These are phyloP conservation scores for Geotrichum candidum DNA, from an alignment of 1,139 yeast species.

Conservation along the genomic window DNA sequence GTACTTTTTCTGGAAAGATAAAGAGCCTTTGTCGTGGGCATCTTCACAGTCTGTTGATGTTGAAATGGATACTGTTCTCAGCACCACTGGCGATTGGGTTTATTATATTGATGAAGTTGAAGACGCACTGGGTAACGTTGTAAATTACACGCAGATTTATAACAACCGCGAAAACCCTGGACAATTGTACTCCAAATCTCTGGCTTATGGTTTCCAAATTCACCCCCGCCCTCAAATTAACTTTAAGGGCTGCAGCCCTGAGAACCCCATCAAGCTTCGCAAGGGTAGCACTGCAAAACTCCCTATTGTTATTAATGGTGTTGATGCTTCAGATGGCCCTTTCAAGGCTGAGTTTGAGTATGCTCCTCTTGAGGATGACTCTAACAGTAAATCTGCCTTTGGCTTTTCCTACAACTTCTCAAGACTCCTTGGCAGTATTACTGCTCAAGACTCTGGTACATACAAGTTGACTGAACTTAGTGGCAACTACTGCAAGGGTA, in stretches of 20 bases:
- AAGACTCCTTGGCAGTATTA: conserved; percentile 32
- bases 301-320: conserved; percentile 23
- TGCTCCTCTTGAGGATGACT: conserved; percentile 21
- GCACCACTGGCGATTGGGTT: conserved; percentile 52
- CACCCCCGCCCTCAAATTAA: conserved; percentile 55
- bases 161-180: conserved; percentile 32
- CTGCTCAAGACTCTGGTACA: conserved; percentile 53
- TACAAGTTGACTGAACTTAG: conserved; percentile 50
- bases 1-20: conserved; percentile 31
- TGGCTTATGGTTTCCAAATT: conserved; percentile 50
- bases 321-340: conserved; percentile 32
- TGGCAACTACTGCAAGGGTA: conserved; percentile 63
- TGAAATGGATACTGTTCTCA: conserved; percentile 44
- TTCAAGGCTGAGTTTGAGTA: conserved; percentile 28
- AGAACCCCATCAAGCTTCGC: conserved; percentile 32
- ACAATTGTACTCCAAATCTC: conserved; percentile 21
- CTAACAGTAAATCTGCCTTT: conserved; percentile 8
- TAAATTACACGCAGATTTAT: conserved; percentile 43
- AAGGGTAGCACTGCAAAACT: conserved; percentile 28
- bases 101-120: conserved; percentile 61
- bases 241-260: conserved; percentile 34
- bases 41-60: conserved; percentile 43
- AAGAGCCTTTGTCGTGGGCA: conserved; percentile 49
- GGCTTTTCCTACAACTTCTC: conserved; percentile 25
- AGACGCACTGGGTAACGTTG: conserved; percentile 70